Conservation (phyloP, 345 rosid species). For the Lepidium didymum region DNA sequence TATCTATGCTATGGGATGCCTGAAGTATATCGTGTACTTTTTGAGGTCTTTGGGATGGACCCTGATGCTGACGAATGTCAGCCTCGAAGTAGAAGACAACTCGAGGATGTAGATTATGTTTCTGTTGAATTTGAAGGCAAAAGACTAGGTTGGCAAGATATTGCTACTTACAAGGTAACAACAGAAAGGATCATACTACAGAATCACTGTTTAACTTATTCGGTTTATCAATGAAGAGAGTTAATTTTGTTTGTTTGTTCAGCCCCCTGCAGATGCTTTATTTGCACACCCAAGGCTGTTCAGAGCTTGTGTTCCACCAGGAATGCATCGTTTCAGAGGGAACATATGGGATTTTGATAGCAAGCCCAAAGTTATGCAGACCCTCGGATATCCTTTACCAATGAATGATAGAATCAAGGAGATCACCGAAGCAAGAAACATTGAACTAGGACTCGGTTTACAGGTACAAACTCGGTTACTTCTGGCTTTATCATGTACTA, state of each 20-base stretch:
- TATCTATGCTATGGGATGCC: constrained; percentile 95
- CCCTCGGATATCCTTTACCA: constrained; percentile 66
- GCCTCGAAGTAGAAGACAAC: constrained; percentile 87
- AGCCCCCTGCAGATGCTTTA: constrained; percentile 95
- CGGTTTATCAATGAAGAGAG: background rate
- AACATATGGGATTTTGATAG: constrained; percentile 93
- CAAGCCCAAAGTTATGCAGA: constrained; percentile 70
- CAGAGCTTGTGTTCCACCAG: constrained; percentile 96
- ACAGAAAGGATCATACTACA: constrained; percentile 12
- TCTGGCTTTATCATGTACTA: background rate
- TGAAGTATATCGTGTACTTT: constrained; percentile 87
- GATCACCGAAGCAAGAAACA: constrained; percentile 87
- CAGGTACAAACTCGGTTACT: constrained; percentile 40
- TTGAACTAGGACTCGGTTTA: constrained; percentile 90
- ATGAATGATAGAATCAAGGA: constrained; percentile 70
- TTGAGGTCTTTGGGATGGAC: constrained; percentile 97
- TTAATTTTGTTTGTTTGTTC: constrained; percentile 9
- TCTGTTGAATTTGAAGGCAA: constrained; percentile 86
- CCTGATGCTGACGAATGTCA: constrained; percentile 91
- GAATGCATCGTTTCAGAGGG: constrained; percentile 95
- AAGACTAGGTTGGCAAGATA: constrained; percentile 83
- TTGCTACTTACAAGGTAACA: constrained; percentile 70
- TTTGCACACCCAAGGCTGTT: constrained; percentile 93
- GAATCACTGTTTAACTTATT: background rate
- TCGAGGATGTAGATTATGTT: constrained; percentile 90